Evolutionary conservation across 768 basidiomycete species (phyloP).

Genomic region (Cyclocybe aegerita): DNA sequence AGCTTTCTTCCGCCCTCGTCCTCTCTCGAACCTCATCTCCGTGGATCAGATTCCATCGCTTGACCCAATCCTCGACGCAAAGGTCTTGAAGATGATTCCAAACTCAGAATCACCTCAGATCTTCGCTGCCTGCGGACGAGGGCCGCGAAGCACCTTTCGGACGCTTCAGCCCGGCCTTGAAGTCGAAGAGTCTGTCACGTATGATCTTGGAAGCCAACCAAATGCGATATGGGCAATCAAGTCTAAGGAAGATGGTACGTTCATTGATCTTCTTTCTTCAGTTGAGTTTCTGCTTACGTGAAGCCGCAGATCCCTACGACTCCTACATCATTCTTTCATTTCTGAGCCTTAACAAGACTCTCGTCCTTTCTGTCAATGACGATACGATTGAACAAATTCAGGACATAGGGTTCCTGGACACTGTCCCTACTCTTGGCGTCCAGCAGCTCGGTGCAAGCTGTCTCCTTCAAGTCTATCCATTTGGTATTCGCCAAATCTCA

Average conservation of each 20-base stretch:
- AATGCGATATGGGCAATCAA: slow-evolving; percentile 99
- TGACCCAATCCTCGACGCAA: slow-evolving; percentile 90
- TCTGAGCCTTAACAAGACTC: slow-evolving; percentile 80
- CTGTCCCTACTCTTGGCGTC: slow-evolving; percentile 94
- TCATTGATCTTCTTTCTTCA: not conserved
- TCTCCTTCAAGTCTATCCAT: slow-evolving; percentile 95
- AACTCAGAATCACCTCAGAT: slow-evolving; percentile 96
- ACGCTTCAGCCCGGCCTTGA: slow-evolving; percentile 93
- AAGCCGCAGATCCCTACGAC: slow-evolving; percentile 75
- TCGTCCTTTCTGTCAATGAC: slow-evolving; percentile 88
- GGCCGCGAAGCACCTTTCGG: slow-evolving; percentile 83
- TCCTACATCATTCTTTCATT: slow-evolving; percentile 98
- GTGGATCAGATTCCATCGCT: slow-evolving; percentile 91
- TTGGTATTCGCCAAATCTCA: slow-evolving; percentile 93
- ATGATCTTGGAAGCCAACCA: slow-evolving; percentile 94
- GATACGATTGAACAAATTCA: slow-evolving; percentile 99
- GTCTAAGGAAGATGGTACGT: slow-evolving; percentile 79
- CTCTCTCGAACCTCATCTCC: slow-evolving; percentile 84
- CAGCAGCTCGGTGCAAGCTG: slow-evolving; percentile 97
- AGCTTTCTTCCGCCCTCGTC: slow-evolving; percentile 82
- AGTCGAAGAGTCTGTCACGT: slow-evolving; percentile 92
- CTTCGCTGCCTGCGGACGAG: slow-evolving; percentile 90
- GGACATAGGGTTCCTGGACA: slow-evolving; percentile 96
- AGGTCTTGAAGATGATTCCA: slow-evolving; percentile 86
- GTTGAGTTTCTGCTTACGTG: not conserved